phyloP scores from a whole-genome alignment of 345 rosid genomes.

The Aquilaria yunnanensis region DNA sequence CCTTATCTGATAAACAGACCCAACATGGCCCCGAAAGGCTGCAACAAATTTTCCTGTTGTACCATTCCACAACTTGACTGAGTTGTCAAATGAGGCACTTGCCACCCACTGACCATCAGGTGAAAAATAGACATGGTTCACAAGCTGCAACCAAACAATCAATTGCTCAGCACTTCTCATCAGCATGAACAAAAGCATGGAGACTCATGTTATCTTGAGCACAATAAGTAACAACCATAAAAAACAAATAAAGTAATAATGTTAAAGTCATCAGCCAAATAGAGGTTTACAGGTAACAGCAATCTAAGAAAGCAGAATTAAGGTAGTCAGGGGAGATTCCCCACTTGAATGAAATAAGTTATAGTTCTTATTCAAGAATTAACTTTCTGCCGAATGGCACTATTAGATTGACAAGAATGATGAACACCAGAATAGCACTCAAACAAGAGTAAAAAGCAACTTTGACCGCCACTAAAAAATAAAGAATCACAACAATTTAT shows the following conservation, averaged over 20 bases:
- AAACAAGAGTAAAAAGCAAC: background rate
- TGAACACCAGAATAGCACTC: background rate
- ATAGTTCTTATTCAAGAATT: too few relatives aligned
- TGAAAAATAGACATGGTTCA: slow-evolving; percentile 90
- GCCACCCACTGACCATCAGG: slow-evolving; percentile 98
- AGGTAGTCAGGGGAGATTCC: too few relatives aligned
- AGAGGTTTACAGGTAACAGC: too few relatives aligned
- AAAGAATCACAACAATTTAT: background rate
- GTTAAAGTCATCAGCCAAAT: background rate
- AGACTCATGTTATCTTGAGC: background rate
- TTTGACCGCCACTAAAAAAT: slow-evolving; percentile 3
- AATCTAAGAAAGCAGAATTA: background rate
- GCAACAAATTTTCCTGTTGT: slow-evolving; percentile 76
- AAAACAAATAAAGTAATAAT: slow-evolving; percentile 1
- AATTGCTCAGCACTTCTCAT: too few relatives aligned
- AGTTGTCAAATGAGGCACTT: slow-evolving; percentile 93
- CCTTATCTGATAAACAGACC: slow-evolving; percentile 93
- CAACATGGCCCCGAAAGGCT: slow-evolving; percentile 87
- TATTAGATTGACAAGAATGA: too few relatives aligned
- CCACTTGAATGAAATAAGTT: too few relatives aligned
- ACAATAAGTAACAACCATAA: background rate
- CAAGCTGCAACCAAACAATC: slow-evolving; percentile 49
- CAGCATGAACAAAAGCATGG: too few relatives aligned
- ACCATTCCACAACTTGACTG: slow-evolving; percentile 94
- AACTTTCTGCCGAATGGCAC: too few relatives aligned